Evolutionary conservation across 2,329 filamentous ascomycete species (phyloP), one percentile per base, ranked within the genome.

Genomic region (Cladosporium sphaerospermum): DNA sequence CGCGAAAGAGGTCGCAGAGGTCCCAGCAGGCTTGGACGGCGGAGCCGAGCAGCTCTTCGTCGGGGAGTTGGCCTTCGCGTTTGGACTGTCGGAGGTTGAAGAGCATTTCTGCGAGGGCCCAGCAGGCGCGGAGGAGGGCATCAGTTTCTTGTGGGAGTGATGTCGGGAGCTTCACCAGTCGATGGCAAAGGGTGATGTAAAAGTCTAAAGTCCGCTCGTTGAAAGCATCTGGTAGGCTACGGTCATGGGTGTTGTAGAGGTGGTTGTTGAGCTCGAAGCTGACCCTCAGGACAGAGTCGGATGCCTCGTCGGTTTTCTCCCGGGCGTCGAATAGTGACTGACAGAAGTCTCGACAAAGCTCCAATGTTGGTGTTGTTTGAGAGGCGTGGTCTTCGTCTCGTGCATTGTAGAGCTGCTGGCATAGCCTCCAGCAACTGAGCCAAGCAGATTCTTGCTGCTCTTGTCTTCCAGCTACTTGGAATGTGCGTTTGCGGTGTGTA

Each of bases 251-350:
- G 65, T 92, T 96, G 73, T 92, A 96, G 2, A 97, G 78, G 68
- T 97, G 91, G 62, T 95, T 96, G 71, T 95, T 96, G 19, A 96
- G 77, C 71, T 96, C 92, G 66, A 96, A 96, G 72, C 89, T 96
- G 59, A 96, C 91, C 45, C 92, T 80, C 44, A 97, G 72, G 11
- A 96, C 85, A 0, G 91, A 95, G 68, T 97, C 92, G 0, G 86
- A 81, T 1, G 82, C 74, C 63, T 93, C 89, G 57, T 95, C 86
- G 48, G 85, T 83, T 58, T 84, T 84, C 55, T 86, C 80, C 37
- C 91, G 80, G 14, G 92, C 84, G 64, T 96, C 91, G 63, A 96
- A 97, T 9, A 96, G 75, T 0, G 89, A 82, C 70, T 96, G 90
- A 62, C 90, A 96, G 65, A 97, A 96, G 59, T 95, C 89, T 18